Conservation (phyloP, 208 protist species). For the Leishmania gerbilli region DNA sequence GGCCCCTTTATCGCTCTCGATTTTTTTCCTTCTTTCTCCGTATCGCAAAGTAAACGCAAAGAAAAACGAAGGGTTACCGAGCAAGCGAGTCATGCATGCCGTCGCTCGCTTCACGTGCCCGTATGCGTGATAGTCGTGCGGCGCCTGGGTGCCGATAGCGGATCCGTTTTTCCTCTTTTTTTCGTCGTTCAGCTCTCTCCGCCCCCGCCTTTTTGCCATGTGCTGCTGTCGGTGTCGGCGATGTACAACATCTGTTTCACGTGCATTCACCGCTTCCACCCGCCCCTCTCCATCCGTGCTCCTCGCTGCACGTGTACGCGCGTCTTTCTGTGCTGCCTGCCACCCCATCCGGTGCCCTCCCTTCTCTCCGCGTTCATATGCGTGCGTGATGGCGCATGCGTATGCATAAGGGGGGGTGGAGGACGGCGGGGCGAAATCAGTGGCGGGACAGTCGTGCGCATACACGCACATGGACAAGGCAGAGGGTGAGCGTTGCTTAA, state of each 20-base stretch:
- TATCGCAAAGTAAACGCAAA: background rate
- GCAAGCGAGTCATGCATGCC: background rate
- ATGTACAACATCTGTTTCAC: background rate
- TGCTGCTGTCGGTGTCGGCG: background rate
- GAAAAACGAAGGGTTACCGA: background rate
- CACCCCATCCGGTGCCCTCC: background rate
- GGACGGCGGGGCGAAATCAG: background rate
- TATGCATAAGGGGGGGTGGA: background rate
- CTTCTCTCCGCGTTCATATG: background rate
- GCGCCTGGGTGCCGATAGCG: background rate
- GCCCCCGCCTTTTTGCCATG: background rate
- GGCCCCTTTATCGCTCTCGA: background rate
- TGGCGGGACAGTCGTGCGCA: background rate
- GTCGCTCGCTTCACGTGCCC: background rate
- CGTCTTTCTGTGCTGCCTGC: background rate
- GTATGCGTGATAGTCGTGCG: background rate
- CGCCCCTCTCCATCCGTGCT: slow-evolving; percentile 1
- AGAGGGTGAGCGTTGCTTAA: background rate
- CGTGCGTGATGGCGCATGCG: background rate
- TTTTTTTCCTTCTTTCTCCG: slow-evolving; percentile 11
- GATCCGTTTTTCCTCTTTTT: background rate
- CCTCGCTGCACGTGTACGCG: slow-evolving; percentile 5
- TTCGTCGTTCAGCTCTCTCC: background rate
- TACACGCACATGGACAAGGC: background rate
- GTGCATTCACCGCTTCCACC: background rate